Percentiles rank a stretch among this genome's conserved stretches.
phyloP scores from a whole-genome alignment of 2,329 filamentous ascomycete species.

The Phoma herbarum region DNA sequence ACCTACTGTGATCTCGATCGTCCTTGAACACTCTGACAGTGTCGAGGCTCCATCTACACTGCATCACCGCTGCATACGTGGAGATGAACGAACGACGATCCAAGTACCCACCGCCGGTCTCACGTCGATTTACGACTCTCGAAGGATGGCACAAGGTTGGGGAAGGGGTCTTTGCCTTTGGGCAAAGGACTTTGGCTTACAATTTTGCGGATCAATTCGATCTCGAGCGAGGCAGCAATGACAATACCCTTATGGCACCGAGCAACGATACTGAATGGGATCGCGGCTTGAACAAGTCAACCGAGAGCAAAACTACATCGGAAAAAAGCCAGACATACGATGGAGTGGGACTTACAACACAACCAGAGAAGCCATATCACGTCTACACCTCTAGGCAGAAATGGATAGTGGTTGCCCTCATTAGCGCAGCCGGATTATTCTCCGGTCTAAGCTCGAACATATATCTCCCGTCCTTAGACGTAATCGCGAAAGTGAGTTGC shows the following conservation, averaged over 20 bases:
- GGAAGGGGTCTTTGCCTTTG: constrained; percentile 21
- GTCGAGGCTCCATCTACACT: no score
- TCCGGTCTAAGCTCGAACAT: constrained; percentile 58
- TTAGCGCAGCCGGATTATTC: constrained; percentile 54
- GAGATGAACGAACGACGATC: background rate
- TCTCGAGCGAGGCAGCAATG: background rate
- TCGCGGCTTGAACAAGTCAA: no score
- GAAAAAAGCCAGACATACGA: background rate
- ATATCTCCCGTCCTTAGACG: constrained; percentile 56
- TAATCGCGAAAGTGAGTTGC: constrained; percentile 25
- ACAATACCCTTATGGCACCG: background rate
- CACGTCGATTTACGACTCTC: constrained; percentile 30
- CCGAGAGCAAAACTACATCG: no score
- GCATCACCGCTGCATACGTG: no score
- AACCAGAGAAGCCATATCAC: background rate
- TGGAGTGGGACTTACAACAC: background rate
- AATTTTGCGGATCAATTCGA: background rate
- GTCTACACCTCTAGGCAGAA: constrained; percentile 11
- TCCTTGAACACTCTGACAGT: background rate
- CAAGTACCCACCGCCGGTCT: background rate
- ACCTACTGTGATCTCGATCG: background rate
- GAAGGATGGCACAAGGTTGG: constrained; percentile 29
- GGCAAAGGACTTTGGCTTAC: constrained; percentile 16
- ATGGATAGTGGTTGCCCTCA: constrained; percentile 28
- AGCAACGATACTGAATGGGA: background rate